Percentiles rank a stretch among this genome's conserved stretches.
phyloP scores from a whole-genome alignment of 176 grass and related monocot species.

The Secale cereale region DNA sequence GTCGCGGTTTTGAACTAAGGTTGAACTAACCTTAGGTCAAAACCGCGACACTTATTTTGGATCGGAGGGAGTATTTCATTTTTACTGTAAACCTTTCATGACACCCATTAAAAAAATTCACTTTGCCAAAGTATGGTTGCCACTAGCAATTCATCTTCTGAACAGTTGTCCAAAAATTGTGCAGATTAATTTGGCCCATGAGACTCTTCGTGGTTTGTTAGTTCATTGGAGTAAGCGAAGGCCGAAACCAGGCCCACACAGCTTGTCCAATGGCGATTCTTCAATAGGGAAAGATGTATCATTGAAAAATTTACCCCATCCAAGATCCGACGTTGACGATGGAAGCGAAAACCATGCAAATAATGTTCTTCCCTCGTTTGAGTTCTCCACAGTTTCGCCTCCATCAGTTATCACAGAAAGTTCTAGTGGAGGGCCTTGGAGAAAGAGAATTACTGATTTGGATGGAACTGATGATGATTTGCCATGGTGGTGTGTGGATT shows the following conservation, averaged over 20 bases:
- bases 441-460: constrained; percentile 89
- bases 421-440: constrained; percentile 82
- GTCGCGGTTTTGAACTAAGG: too few species aligned
- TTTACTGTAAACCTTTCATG: constrained; percentile 17
- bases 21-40: too few species aligned
- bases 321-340: constrained; percentile 73
- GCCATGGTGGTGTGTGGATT: constrained; percentile 94
- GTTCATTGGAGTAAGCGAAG: constrained; percentile 76
- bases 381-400: constrained; percentile 74
- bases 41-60: too few species aligned
- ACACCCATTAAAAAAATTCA: background rate
- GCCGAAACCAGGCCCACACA: constrained; percentile 52
- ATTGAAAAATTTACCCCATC: constrained; percentile 49
- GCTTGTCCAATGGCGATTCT: constrained; percentile 63
- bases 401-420: constrained; percentile 92
- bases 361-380: constrained; percentile 62
- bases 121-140: constrained; percentile 25
- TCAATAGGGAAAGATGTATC: constrained; percentile 54
- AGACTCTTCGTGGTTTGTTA: constrained; percentile 85
- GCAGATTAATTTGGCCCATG: constrained; percentile 97
- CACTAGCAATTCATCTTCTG: constrained; percentile 14
- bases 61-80: too few species aligned
- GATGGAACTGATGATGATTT: constrained; percentile 93
- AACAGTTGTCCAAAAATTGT: constrained; percentile 20
- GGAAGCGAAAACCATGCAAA: constrained; percentile 47